Conservation (phyloP, 2,329 filamentous ascomycete genomes). For the Penicillium expansum region DNA sequence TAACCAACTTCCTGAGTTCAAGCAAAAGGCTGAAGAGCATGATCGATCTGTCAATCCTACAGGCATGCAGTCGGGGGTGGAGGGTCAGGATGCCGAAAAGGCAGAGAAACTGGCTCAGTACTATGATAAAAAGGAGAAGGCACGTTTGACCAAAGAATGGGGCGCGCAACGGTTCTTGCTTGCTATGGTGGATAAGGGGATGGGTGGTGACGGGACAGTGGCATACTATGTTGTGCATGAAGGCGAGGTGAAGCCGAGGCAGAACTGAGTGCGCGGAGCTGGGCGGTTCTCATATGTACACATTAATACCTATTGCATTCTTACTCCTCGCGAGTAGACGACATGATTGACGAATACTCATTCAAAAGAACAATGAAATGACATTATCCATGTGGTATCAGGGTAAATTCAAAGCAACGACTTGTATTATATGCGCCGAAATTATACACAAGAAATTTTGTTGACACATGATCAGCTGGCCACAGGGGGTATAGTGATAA, state of each 20-base stretch:
- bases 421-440: constrained; percentile 7
- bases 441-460: constrained; percentile 14
- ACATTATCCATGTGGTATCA: constrained; percentile 3
- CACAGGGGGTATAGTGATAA: constrained; percentile 35
- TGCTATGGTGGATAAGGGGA: constrained; percentile 53
- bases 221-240: constrained; percentile 66
- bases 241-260: constrained; percentile 62
- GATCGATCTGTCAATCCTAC: constrained; percentile 3
- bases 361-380: constrained; percentile 2
- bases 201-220: constrained; percentile 58
- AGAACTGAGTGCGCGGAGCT: constrained; percentile 48
- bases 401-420: background rate
- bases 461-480: constrained; percentile 4
- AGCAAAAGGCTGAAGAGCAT: background rate
- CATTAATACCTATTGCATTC: constrained; percentile 3
- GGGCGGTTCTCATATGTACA: background rate
- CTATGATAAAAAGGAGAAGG: constrained; percentile 28
- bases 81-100: constrained; percentile 21
- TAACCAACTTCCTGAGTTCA: constrained; percentile 34
- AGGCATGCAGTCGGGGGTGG: constrained; percentile 7
- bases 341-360: constrained; percentile 20
- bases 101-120: constrained; percentile 32
- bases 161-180: constrained; percentile 56
- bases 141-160: constrained; percentile 36
- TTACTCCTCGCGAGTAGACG: background rate